A percentile compares a stretch with the other conserved stretches of the same genome.
phyloP scores from a whole-genome alignment of 1,139 yeast species.

The Candida sanyaensis region DNA sequence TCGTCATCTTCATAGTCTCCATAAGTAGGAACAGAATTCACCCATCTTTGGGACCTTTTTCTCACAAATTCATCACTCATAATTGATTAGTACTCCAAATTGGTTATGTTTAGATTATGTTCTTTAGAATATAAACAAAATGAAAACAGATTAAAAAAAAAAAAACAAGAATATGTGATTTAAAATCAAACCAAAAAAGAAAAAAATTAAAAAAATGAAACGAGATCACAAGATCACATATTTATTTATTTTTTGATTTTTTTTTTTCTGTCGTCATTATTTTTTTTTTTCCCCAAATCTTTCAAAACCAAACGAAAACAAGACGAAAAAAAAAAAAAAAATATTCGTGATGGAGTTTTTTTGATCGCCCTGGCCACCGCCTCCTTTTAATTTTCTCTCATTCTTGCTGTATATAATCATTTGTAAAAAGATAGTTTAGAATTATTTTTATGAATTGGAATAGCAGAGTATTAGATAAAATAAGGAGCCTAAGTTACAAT shows the following conservation, averaged over 20 bases:
- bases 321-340: no score
- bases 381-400: no score
- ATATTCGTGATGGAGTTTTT: no score
- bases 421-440: no score
- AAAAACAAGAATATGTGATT: not conserved
- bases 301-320: not conserved
- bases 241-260: not conserved
- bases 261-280: not conserved
- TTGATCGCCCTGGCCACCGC: no score
- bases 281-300: not conserved
- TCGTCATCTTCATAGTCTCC: conserved; percentile 60
- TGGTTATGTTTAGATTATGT: no score
- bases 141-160: not conserved
- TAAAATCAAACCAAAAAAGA: not conserved
- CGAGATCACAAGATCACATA: not conserved
- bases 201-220: not conserved
- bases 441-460: no score
- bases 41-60: conserved; percentile 67
- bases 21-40: conserved; percentile 54
- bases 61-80: conserved; percentile 53
- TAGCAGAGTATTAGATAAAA: no score
- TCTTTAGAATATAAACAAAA: not conserved
- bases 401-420: no score
- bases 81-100: not conserved
- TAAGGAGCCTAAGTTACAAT: no score